These are phyloP conservation scores for Carex sylvatica DNA, from an alignment of 202 grass and related monocot genomes.

Conservation along the genomic window DNA sequence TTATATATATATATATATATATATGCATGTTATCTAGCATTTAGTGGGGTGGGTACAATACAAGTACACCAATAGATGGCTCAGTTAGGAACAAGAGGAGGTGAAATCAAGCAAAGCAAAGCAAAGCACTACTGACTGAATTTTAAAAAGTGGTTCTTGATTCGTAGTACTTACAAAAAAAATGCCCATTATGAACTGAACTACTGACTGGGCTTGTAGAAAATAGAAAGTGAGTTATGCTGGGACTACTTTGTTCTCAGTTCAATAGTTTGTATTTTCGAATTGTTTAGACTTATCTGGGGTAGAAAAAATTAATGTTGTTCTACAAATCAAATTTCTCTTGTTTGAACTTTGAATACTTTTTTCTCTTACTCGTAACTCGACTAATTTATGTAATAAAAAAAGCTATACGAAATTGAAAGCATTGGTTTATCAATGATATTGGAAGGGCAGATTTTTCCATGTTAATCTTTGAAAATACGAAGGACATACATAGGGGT, in stretches of 20 bases:
- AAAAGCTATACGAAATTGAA: neutral
- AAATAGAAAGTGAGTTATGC: neutral
- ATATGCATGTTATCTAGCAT: too few species aligned
- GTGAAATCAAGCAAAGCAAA: too few species aligned
- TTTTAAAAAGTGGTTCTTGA: neutral
- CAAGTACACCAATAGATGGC: too few species aligned
- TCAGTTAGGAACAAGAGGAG: too few species aligned
- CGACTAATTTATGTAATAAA: neutral
- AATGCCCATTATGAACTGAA: neutral
- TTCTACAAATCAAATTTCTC: neutral
- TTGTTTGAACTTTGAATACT: neutral
- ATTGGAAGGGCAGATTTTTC: neutral
- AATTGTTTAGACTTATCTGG: neutral
- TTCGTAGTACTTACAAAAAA: neutral
- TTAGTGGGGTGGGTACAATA: too few species aligned
- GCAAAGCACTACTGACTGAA: neutral
- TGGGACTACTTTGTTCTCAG: neutral
- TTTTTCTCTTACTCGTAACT: neutral
- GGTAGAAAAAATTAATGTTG: neutral
- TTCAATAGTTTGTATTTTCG: neutral
- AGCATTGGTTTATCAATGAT: neutral
- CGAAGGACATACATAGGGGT: neutral
- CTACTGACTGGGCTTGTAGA: neutral
- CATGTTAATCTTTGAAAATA: constrained; percentile 5
- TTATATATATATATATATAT: too few species aligned